A percentile compares a stretch with the other conserved stretches of the same genome.
Conservation (phyloP, 202 grass and related monocot species). For the Alloteropsis angusta region DNA sequence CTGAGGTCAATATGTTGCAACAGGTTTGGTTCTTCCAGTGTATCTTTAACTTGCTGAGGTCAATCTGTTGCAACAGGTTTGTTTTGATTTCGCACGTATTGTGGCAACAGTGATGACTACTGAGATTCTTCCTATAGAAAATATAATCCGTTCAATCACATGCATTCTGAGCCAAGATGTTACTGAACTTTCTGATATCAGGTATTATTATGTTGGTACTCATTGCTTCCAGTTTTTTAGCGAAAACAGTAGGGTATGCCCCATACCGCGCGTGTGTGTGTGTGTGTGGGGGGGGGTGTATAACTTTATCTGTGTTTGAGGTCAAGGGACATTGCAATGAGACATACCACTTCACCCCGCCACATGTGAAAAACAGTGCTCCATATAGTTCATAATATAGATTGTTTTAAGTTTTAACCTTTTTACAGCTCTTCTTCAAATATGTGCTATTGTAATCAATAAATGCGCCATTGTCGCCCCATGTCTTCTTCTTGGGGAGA, state of each 20-base stretch:
- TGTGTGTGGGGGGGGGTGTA: too few species aligned
- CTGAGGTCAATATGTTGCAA: conserved; percentile 20
- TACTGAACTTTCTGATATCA: conserved; percentile 27
- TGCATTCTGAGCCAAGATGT: conserved; percentile 57
- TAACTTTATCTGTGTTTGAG: neutral
- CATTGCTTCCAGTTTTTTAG: too few species aligned
- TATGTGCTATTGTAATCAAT: neutral
- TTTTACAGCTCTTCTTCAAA: neutral
- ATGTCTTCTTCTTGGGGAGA: neutral
- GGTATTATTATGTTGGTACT: conserved; percentile 33
- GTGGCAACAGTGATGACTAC: conserved; percentile 57
- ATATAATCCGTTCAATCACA: conserved; percentile 63
- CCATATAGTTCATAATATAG: neutral
- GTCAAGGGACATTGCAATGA: neutral
- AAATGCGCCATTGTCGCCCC: neutral
- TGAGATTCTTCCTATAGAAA: conserved; percentile 64
- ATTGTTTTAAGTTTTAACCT: too few species aligned
- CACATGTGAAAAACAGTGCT: neutral
- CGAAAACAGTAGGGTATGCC: too few species aligned
- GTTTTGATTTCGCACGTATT: conserved; percentile 88
- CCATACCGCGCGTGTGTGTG: too few species aligned
- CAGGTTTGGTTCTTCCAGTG: conserved; percentile 36
- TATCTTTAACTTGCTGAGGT: neutral
- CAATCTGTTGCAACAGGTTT: conserved; percentile 53
- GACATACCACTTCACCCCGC: neutral